Evolutionary conservation across 2,329 filamentous ascomycete species (phyloP), one percentile per base, ranked within the genome.

Genomic region (Elsinoe australis): DNA sequence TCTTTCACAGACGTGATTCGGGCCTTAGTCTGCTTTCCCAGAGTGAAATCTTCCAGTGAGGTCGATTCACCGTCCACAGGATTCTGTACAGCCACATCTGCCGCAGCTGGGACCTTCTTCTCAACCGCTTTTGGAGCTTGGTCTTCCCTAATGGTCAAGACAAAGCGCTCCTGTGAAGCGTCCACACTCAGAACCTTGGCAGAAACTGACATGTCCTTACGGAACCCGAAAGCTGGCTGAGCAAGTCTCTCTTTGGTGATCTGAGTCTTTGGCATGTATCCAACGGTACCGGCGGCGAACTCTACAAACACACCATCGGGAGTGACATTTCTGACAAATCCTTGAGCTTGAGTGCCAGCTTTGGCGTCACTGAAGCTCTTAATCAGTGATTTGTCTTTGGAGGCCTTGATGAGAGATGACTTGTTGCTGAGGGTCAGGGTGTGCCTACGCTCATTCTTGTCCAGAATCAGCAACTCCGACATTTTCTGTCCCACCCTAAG

Each of bases 311-410:
- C 74, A 34, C 85, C 87, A 6, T 83, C 85, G 2, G 78, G 70
- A 0, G 87, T 89, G 46, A 95, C 83, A 58, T 92, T 94, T 51
- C 83, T 82, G 19, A 98, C 80, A 58, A 90, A 95, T 4, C 89
- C 90, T 51, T 80, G 76, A 5, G 87, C 76, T 18, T 79, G 68
- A 26, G 78, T 73, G 22, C 85, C 85, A 54, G 83, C 75, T 54
- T 80, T 76, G 15, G 87, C 75, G 54, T 90, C 79, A 17, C 84
- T 80, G 49, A 92, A 83, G 34, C 68, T 76, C 14, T 74, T 74
- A n/a, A 94, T 72, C 9, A 96, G 73, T 47, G 75, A 79, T n/a
- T 78, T 78, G 15, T 83, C 73, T 62, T 84, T 82, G 42, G 82
- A 76, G 45, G 84, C 87, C 57, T 84, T 79, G 51, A 94, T 72